Evolutionary conservation across 257 asterid species (phyloP).

Genomic region (Rauvolfia tetraphylla): DNA sequence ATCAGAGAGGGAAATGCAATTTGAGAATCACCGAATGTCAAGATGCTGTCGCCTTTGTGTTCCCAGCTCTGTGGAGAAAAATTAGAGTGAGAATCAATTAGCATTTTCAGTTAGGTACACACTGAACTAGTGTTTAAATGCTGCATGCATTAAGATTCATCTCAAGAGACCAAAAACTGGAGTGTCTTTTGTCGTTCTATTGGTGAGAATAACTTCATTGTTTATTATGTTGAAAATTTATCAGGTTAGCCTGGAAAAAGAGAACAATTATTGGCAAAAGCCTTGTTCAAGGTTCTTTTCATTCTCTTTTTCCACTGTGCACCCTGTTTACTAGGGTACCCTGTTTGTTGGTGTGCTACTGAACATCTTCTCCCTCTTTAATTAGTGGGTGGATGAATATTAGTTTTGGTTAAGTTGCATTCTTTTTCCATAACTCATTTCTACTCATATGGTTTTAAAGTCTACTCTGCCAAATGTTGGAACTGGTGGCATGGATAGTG

Average conservation of each 20-base stretch:
- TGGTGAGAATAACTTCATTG: background rate
- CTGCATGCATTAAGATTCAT: background rate
- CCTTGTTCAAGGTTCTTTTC: slow-evolving; percentile 1
- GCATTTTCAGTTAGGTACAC: background rate
- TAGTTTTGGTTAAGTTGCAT: background rate
- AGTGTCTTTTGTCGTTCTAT: background rate
- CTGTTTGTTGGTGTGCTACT: background rate
- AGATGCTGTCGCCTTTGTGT: background rate
- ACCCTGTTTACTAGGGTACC: background rate
- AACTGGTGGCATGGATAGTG: background rate
- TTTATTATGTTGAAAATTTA: background rate
- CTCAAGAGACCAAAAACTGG: background rate
- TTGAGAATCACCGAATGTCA: background rate
- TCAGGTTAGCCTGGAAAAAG: background rate
- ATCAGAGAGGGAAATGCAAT: background rate
- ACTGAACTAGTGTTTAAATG: too few species aligned
- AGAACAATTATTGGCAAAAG: background rate
- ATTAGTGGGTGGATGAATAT: background rate
- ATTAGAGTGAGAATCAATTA: background rate
- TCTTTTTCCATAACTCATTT: background rate
- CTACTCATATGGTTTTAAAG: background rate
- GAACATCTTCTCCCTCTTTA: background rate
- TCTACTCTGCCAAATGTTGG: background rate
- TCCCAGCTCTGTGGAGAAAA: background rate
- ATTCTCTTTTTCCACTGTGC: background rate